Conservation (phyloP, 768 basidiomycete genomes). For the Macrolepiota fuliginosa region DNA sequence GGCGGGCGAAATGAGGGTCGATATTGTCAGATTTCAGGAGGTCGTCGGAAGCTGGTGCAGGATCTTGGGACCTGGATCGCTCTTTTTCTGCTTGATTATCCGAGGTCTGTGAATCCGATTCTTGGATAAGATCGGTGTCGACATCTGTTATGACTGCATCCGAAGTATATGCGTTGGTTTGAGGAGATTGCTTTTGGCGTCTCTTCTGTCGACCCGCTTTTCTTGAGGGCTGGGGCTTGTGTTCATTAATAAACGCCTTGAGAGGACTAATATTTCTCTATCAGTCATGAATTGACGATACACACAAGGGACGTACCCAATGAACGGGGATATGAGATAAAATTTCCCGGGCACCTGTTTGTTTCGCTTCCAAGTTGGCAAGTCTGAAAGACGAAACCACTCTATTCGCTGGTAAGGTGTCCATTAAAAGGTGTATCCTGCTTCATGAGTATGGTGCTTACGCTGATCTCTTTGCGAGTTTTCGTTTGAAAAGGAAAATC, state of each 20-base stretch:
- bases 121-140: slow-evolving; percentile 40
- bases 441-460: slow-evolving; percentile 34
- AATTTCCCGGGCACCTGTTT: slow-evolving; percentile 75
- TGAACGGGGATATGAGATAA: slow-evolving; percentile 94
- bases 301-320: slow-evolving; percentile 50
- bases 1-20: slow-evolving; percentile 71
- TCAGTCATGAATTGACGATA: slow-evolving; percentile 10
- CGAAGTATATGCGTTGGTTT: slow-evolving; percentile 10
- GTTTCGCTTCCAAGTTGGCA: slow-evolving; percentile 91
- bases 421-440: background rate
- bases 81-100: slow-evolving; percentile 34
- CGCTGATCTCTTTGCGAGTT: slow-evolving; percentile 98
- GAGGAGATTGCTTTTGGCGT: slow-evolving; percentile 11
- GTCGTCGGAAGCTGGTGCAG: slow-evolving; percentile 38
- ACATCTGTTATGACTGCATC: slow-evolving; percentile 15
- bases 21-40: slow-evolving; percentile 22
- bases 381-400: slow-evolving; percentile 87
- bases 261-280: slow-evolving; percentile 40
- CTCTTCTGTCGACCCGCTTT: slow-evolving; percentile 30
- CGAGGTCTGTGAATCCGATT: slow-evolving; percentile 69
- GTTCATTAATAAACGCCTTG: slow-evolving; percentile 66
- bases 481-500: slow-evolving; percentile 87
- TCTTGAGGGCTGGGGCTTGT: slow-evolving; percentile 44
- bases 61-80: slow-evolving; percentile 63
- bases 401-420: slow-evolving; percentile 74